A percentile compares a stretch with the other conserved stretches of the same genome.
Conservation (phyloP, 1,284 basidiomycete genomes). For the Leccinum holopus region DNA sequence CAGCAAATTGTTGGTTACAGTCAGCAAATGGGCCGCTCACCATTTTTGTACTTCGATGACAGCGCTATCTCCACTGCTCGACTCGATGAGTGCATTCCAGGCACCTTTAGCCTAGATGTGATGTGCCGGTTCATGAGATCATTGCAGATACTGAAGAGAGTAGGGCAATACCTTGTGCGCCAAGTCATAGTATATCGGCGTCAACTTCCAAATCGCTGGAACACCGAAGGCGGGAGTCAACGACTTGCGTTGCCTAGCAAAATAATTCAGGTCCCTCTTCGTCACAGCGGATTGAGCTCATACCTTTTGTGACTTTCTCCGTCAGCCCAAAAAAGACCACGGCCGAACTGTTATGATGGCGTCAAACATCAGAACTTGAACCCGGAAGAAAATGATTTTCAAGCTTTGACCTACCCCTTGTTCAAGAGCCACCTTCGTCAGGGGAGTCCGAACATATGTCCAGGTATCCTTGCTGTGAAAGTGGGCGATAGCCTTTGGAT, state of each 20-base stretch:
- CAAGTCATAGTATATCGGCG: not conserved
- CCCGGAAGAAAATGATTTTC: not conserved
- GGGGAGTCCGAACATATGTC: not conserved
- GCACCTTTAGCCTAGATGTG: too few relatives aligned
- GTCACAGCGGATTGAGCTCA: not conserved
- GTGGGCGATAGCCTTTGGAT: not conserved
- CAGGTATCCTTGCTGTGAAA: not conserved
- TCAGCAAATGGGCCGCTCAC: too few relatives aligned
- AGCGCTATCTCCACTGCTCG: too few relatives aligned
- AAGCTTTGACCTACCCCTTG: not conserved
- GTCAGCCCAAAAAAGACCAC: not conserved
- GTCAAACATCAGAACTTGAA: not conserved
- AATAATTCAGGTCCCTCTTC: not conserved
- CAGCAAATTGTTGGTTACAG: too few relatives aligned
- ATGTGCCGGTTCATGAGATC: too few relatives aligned
- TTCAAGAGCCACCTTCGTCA: not conserved
- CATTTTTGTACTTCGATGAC: too few relatives aligned
- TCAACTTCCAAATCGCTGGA: not conserved
- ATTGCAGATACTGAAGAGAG: not conserved
- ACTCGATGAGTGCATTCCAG: too few relatives aligned
- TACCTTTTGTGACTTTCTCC: conserved; percentile 1
- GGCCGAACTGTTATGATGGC: not conserved
- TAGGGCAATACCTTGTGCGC: not conserved
- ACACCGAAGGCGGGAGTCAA: not conserved
- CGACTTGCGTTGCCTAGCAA: not conserved